Base-by-base conservation (phyloP, 163 green algal genomes). In the Scenedesmus sp. region DNA sequence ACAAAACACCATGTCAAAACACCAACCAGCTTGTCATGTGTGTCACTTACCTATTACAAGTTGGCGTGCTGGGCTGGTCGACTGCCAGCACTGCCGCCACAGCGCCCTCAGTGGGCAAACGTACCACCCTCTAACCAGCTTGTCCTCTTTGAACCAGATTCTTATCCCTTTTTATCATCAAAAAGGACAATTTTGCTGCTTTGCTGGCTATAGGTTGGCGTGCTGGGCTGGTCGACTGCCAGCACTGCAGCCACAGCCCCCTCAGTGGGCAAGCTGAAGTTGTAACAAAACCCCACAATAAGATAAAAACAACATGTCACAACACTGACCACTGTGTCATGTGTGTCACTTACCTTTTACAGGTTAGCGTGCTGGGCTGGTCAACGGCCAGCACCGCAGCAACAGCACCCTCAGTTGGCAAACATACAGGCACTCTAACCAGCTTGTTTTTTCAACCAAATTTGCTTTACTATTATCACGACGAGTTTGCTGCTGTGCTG, bases 351-450 rank as follows among this genome's bases (percentile, higher is more conserved):
- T 46, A 46, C 34, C 34, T 46, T 46, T 46, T 46, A 46, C 34
- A 46, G 34, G 34, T 91, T 66, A 70, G 67, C 62, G 70, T 86
- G 1, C 1, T 86, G 23, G 87, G 87, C 73, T 91, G 87, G 87
- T 57, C 67, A 4, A 86, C 87, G 15, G 54, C 87, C 3, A 52
- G 54, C 87, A 86, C 87, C 4, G 46, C 46, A 16, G 66, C 46
- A 3, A 90, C 86, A 10, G 66, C 86, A 10, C 15, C 10, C 8
- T 56, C 34, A 34, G 52, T 90, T 52, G 86, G 86, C 46, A 84
- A 84, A 3, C 18, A 46, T 46, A 46, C 34, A 0, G 34, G 34
- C 34, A 46, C 34, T 46, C 34, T 46, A 46, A 46, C 34, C 34
- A 46, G 34, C 34, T 46, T 46, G 34, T 46, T 46, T 46, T 46